Conservation (phyloP, 2,329 filamentous ascomycete species). For the Seiridium cupressi region DNA sequence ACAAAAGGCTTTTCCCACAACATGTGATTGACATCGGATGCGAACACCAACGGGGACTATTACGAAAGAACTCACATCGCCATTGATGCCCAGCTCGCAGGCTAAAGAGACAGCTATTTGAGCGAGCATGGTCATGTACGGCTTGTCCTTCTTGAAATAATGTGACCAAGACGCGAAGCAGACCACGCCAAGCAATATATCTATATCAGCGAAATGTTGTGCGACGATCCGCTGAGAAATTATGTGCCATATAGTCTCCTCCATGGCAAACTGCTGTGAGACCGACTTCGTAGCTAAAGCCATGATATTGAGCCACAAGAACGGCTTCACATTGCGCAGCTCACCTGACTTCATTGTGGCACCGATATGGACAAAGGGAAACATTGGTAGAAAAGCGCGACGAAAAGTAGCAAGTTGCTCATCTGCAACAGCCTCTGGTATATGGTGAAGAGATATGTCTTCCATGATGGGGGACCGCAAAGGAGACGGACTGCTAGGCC, state of each 20-base stretch:
- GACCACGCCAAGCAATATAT: slow-evolving; percentile 16
- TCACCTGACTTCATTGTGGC: slow-evolving; percentile 10
- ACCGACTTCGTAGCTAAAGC: slow-evolving; percentile 10
- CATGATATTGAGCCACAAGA: slow-evolving; percentile 20
- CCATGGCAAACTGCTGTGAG: slow-evolving; percentile 16
- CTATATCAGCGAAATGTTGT: slow-evolving; percentile 15
- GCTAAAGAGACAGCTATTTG: slow-evolving; percentile 21
- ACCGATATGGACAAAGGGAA: slow-evolving; percentile 17
- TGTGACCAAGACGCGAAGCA: slow-evolving; percentile 19
- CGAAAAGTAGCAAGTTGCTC: slow-evolving; percentile 16
- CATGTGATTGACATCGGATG: too few species aligned
- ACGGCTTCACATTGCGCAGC: slow-evolving; percentile 16
- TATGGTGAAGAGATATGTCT: slow-evolving; percentile 13
- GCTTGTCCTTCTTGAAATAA: slow-evolving; percentile 18
- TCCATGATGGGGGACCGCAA: slow-evolving; percentile 9
- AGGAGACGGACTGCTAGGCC: background rate
- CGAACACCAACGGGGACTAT: background rate
- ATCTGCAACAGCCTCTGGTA: slow-evolving; percentile 12
- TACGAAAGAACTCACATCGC: slow-evolving; percentile 1
- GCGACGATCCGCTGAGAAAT: slow-evolving; percentile 17
- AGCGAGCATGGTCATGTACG: slow-evolving; percentile 22
- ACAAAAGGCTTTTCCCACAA: too few species aligned
- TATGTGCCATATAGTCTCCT: slow-evolving; percentile 16
- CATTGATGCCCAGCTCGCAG: slow-evolving; percentile 22
- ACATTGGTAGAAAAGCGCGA: slow-evolving; percentile 13